Conservation (phyloP, 192 early-diverging fungal species). For the Radiomyces spectabilis region DNA sequence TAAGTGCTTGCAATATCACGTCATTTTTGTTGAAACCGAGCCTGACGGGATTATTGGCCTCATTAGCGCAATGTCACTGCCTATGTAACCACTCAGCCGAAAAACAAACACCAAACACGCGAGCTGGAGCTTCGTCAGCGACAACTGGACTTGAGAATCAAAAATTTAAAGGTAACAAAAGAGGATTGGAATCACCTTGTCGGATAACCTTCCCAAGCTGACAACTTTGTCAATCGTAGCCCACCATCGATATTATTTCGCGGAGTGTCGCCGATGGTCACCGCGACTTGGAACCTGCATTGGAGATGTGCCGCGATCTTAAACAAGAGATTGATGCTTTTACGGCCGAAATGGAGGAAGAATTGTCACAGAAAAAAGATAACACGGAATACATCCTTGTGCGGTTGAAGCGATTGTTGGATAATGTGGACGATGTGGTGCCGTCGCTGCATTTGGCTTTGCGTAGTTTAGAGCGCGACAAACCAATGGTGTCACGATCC, state of each 20-base stretch:
- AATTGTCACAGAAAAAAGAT: slow-evolving; percentile 12
- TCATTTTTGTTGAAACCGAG: not conserved
- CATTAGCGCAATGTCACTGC: slow-evolving; percentile 20
- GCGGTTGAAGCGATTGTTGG: not conserved
- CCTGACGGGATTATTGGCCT: not conserved
- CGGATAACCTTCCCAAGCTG: no score
- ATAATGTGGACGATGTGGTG: slow-evolving; percentile 27
- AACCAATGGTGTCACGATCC: slow-evolving; percentile 19
- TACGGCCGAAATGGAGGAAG: slow-evolving; percentile 19
- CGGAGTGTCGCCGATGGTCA: slow-evolving; percentile 57
- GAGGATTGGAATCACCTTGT: not conserved
- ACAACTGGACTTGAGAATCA: slow-evolving; percentile 27
- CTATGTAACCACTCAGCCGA: slow-evolving; percentile 12
- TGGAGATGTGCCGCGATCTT: slow-evolving; percentile 45
- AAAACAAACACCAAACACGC: slow-evolving; percentile 4
- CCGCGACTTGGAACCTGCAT: slow-evolving; percentile 44
- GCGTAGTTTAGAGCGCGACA: slow-evolving; percentile 18
- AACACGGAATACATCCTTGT: slow-evolving; percentile 2
- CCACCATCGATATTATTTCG: slow-evolving; percentile 65
- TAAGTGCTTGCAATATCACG: slow-evolving; percentile 4
- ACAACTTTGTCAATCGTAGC: slow-evolving; percentile 22
- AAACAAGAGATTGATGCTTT: slow-evolving; percentile 46
- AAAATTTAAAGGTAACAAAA: slow-evolving; percentile 21
- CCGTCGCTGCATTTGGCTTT: slow-evolving; percentile 29
- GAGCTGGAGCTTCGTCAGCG: slow-evolving; percentile 18